Evolutionary conservation across 805 yeast species (phyloP), one percentile per base, ranked within the genome.

Genomic region (Cyberlindnera samutprakarnensis): DNA sequence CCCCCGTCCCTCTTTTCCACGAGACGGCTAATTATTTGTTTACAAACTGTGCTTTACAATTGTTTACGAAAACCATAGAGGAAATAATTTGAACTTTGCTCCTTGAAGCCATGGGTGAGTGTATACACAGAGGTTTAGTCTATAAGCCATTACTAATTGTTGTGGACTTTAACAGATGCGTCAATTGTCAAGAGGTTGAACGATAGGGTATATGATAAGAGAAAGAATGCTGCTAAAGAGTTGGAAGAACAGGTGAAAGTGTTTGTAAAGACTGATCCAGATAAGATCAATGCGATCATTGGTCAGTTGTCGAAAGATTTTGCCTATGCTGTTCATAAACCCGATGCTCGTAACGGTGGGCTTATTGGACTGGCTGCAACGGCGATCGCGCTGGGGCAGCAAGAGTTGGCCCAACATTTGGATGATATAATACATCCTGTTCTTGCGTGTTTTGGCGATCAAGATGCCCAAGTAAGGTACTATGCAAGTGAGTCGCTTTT

Each of bases 401-500:
- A 74, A 44, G 90, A 88, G 29, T 85, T 92, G 22, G 92, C 95
- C 0, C 63, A 64, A 35, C 90, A 85, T 48, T 58, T 92, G 30
- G 92, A 85, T 37, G 83, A 77, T 32, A 87, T 92, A 36, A 75
- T 92, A 41, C 92, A 85, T 39, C 96, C 98, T 0, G 95, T 92
- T 11, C 64, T 92, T 46, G 90, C 96, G 0, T 90, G 96, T 37
- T 92, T 92, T 55, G 90, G 94, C 30, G 98, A 92, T 51, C 95
- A 92, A 38, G 96, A 92, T 54, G 90, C 95, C n/a, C 74, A 94
- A 44, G 98, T 92, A 7, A 68, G 98, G 33, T 92, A 92, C 50
- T 92, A 87, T 55, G 96, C 98, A 0, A 92, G 97, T 61, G 98
- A 92, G 51, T 81, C 94, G 29, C 66, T 92, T 39, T 92, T 92